phyloP scores from a whole-genome alignment of 345 rosid genomes.

The Populus nigra region DNA sequence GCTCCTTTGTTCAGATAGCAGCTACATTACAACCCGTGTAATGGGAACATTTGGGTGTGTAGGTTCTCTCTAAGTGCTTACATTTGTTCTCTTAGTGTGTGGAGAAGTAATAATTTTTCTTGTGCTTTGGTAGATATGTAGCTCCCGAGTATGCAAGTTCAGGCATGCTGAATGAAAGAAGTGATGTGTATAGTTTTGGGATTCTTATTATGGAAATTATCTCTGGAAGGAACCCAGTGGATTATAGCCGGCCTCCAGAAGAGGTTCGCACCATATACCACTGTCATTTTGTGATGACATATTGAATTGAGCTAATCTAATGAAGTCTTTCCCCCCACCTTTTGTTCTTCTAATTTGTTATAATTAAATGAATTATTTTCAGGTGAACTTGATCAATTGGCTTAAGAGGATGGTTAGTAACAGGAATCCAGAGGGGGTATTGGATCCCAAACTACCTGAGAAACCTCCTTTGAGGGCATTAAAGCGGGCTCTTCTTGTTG shows the following conservation, averaged over 20 bases:
- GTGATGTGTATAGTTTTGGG: slow-evolving; percentile 81
- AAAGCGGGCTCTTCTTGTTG: slow-evolving; percentile 78
- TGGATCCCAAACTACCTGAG: slow-evolving; percentile 82
- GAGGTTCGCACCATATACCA: slow-evolving; percentile 46
- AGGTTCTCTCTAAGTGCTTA: slow-evolving; percentile 2
- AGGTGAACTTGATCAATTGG: slow-evolving; percentile 96
- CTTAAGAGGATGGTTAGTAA: slow-evolving; percentile 75
- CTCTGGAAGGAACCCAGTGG: slow-evolving; percentile 88
- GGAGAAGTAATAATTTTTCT: not conserved
- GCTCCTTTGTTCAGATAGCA: slow-evolving; percentile 65
- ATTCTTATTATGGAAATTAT: slow-evolving; percentile 83
- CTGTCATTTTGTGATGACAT: slow-evolving; percentile 5
- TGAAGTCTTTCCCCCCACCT: not conserved
- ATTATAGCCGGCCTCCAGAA: slow-evolving; percentile 78
- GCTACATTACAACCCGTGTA: slow-evolving; percentile 85
- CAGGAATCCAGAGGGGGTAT: slow-evolving; percentile 71
- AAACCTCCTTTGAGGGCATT: slow-evolving; percentile 69
- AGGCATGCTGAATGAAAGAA: slow-evolving; percentile 53
- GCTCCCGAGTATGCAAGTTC: slow-evolving; percentile 97
- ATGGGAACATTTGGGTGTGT: slow-evolving; percentile 98
- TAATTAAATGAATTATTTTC: slow-evolving; percentile 24
- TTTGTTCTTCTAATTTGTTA: slow-evolving; percentile 4
- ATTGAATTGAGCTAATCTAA: not conserved
- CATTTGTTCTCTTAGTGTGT: not conserved
- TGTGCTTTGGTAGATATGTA: slow-evolving; percentile 57